Evolutionary conservation across 768 basidiomycete species (phyloP).

Genomic region (Aureoboletus auriporus): DNA sequence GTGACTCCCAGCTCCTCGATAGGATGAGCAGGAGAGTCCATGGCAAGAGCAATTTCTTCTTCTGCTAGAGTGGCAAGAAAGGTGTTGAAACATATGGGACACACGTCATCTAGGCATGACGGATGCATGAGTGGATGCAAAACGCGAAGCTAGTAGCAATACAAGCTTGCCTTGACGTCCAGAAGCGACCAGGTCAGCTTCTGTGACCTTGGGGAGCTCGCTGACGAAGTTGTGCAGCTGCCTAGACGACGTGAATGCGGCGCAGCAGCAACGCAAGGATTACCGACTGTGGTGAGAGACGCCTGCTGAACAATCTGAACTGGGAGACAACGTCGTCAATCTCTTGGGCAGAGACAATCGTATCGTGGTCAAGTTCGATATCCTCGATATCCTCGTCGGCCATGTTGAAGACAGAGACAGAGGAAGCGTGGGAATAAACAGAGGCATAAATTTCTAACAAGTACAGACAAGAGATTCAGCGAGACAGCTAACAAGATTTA

Average conservation of each 20-base stretch:
- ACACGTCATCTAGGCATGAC: conserved; percentile 51
- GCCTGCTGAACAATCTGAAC: conserved; percentile 23
- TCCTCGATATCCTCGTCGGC: conserved; percentile 16
- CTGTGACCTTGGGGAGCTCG: conserved; percentile 47
- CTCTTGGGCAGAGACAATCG: conserved; percentile 22
- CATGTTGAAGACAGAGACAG: conserved; percentile 11
- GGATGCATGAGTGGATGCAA: neutral
- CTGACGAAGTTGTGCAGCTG: conserved; percentile 38
- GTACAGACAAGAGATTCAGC: conserved; percentile 27
- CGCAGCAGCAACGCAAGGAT: neutral
- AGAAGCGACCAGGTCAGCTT: conserved; percentile 43
- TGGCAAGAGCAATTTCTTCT: conserved; percentile 66
- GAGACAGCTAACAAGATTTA: conserved; percentile 23
- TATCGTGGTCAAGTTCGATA: neutral
- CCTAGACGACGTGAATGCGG: conserved; percentile 19
- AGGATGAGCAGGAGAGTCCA: conserved; percentile 77
- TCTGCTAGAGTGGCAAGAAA: conserved; percentile 68
- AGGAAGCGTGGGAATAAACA: conserved; percentile 27
- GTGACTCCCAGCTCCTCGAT: conserved; percentile 70
- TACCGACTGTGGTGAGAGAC: conserved; percentile 27
- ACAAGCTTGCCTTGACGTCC: conserved; percentile 42
- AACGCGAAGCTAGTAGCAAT: neutral
- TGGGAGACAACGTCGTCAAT: conserved; percentile 30
- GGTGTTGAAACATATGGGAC: conserved; percentile 72
- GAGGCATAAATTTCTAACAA: conserved; percentile 21